Conservation (phyloP, 257 asterid genomes). For the Misopates orontium region DNA sequence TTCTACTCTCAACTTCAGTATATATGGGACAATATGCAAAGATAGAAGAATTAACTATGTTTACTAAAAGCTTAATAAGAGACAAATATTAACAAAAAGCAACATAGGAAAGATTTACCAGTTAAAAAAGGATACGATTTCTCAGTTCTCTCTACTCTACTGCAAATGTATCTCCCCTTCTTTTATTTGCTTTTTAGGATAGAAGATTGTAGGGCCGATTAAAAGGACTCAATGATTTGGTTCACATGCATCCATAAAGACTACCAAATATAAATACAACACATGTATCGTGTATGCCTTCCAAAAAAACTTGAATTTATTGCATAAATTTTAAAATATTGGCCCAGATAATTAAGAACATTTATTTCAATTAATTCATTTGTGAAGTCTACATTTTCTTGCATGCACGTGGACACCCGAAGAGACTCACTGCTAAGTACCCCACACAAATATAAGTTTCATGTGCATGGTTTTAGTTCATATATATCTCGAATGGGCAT, state of each 20-base stretch:
- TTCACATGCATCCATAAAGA: constrained; percentile 52
- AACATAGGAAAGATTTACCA: no score
- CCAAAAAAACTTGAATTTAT: constrained; percentile 29
- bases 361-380: constrained; percentile 31
- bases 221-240: constrained; percentile 50
- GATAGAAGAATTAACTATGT: no score
- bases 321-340: constrained; percentile 17
- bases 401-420: constrained; percentile 60
- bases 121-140: no score
- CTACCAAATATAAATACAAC: constrained; percentile 35
- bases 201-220: constrained; percentile 46
- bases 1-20: no score
- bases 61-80: no score
- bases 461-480: constrained; percentile 25
- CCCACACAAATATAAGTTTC: constrained; percentile 39
- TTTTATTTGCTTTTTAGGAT: constrained; percentile 28
- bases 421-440: constrained; percentile 35
- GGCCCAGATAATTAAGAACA: constrained; percentile 24
- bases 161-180: no score
- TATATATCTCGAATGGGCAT: constrained; percentile 31
- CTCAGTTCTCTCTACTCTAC: no score
- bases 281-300: constrained; percentile 25
- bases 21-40: no score
- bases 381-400: constrained; percentile 36
- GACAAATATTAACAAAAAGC: no score